phyloP scores from a whole-genome alignment of 2,329 filamentous ascomycete genomes.

The Pyricularia pennisetigena region DNA sequence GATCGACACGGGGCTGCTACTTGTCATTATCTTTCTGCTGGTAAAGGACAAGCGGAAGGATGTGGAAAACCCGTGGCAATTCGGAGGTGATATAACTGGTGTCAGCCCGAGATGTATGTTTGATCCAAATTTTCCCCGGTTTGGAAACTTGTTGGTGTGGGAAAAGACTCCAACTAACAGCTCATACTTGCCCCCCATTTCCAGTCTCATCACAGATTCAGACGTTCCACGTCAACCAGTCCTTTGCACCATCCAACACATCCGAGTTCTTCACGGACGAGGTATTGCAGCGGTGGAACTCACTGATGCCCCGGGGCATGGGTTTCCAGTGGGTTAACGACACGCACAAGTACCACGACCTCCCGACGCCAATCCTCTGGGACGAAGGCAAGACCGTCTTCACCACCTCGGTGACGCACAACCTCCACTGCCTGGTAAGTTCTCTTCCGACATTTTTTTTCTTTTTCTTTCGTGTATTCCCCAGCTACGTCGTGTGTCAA shows the following conservation, averaged over 20 bases:
- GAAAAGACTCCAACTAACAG: not conserved
- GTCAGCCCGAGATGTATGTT: slow-evolving; percentile 21
- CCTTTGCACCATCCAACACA: slow-evolving; percentile 24
- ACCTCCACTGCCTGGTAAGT: slow-evolving; percentile 24
- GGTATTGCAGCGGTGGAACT: slow-evolving; percentile 23
- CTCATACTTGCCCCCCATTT: slow-evolving; percentile 3
- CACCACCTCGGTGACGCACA: slow-evolving; percentile 25
- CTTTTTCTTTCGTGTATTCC: not conserved
- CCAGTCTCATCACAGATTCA: slow-evolving; percentile 20
- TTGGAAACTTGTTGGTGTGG: not conserved
- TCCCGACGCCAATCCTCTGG: slow-evolving; percentile 23
- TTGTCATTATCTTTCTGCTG: slow-evolving; percentile 26
- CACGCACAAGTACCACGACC: slow-evolving; percentile 23
- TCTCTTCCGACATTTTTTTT: not conserved
- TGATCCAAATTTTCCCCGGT: not conserved
- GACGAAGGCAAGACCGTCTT: slow-evolving; percentile 22
- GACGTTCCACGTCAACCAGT: slow-evolving; percentile 22
- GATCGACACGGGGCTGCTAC: slow-evolving; percentile 25
- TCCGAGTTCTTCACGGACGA: slow-evolving; percentile 25
- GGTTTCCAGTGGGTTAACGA: slow-evolving; percentile 26
- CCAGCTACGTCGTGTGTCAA: no score
- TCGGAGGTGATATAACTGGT: slow-evolving; percentile 26
- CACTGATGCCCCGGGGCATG: slow-evolving; percentile 24
- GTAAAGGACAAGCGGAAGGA: slow-evolving; percentile 19
- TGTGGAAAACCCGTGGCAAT: slow-evolving; percentile 17